These are phyloP conservation scores for Candida orba DNA, from an alignment of 805 yeast genomes.

Conservation along the genomic window DNA sequence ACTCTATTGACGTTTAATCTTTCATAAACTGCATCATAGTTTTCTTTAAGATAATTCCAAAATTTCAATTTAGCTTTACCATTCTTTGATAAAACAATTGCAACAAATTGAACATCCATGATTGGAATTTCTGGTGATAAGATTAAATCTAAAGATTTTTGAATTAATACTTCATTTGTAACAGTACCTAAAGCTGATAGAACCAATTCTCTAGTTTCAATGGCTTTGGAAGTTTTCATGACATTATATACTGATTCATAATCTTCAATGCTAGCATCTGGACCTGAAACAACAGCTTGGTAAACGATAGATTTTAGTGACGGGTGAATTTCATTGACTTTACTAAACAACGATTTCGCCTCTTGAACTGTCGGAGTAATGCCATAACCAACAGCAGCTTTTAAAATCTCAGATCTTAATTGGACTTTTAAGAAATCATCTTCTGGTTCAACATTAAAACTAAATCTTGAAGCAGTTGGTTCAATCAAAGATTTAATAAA, in stretches of 20 bases:
- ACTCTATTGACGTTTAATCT: slow-evolving; percentile 72
- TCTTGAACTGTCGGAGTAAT: slow-evolving; percentile 38
- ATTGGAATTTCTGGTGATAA: slow-evolving; percentile 50
- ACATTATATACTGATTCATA: slow-evolving; percentile 54
- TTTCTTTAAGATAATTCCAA: slow-evolving; percentile 62
- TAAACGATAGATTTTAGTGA: slow-evolving; percentile 62
- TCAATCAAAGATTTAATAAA: slow-evolving; percentile 48
- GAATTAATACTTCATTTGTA: slow-evolving; percentile 40
- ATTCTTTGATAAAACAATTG: slow-evolving; percentile 59
- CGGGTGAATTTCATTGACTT: slow-evolving; percentile 58
- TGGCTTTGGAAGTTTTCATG: slow-evolving; percentile 48
- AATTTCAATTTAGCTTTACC: slow-evolving; percentile 55
- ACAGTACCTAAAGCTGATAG: slow-evolving; percentile 61
- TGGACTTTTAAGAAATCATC: slow-evolving; percentile 57
- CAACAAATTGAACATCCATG: slow-evolving; percentile 72
- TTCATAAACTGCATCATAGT: slow-evolving; percentile 63
- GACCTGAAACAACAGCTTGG: slow-evolving; percentile 59
- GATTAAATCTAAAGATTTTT: slow-evolving; percentile 46
- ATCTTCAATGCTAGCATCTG: slow-evolving; percentile 51
- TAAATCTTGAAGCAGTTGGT: slow-evolving; percentile 47
- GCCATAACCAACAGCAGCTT: slow-evolving; percentile 48
- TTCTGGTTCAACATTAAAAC: slow-evolving; percentile 46
- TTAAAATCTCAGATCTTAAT: slow-evolving; percentile 56
- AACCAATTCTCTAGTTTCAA: slow-evolving; percentile 64
- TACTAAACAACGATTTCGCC: slow-evolving; percentile 37